These are phyloP conservation scores for Microstegium vimineum DNA, from an alignment of 176 grass and related monocot genomes.

Conservation along the genomic window DNA sequence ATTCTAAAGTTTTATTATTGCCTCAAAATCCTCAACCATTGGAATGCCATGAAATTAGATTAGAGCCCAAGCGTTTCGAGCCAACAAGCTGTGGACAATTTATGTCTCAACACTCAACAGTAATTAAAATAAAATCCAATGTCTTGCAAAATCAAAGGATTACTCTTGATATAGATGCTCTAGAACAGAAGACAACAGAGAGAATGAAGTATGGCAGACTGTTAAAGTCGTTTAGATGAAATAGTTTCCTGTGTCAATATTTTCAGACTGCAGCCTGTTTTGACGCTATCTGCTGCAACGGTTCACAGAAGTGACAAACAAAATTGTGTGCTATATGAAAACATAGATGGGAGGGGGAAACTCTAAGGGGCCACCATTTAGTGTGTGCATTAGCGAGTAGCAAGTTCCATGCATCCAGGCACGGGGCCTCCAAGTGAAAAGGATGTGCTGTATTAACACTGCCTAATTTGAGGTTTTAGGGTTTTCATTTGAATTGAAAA, in stretches of 20 bases:
- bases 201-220: slow-evolving; percentile 17
- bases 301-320: slow-evolving; percentile 18
- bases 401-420: slow-evolving; percentile 15
- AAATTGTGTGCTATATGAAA: slow-evolving; percentile 23
- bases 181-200: neutral
- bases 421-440: neutral
- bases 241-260: slow-evolving; percentile 28
- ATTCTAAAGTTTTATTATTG: slow-evolving; percentile 35
- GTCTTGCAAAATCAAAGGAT: neutral
- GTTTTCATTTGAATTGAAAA: slow-evolving; percentile 24
- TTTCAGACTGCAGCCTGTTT: neutral
- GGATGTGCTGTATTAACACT: neutral
- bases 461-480: slow-evolving; percentile 11
- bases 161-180: neutral
- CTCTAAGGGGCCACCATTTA: neutral
- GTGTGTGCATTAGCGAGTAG: slow-evolving; percentile 1
- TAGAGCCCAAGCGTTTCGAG: neutral
- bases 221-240: slow-evolving; percentile 9
- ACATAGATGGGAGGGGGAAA: neutral
- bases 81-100: neutral
- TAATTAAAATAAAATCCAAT: neutral
- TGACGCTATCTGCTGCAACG: slow-evolving; percentile 8
- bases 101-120: neutral
- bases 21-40: slow-evolving; percentile 55
- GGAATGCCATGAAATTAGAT: slow-evolving; percentile 50